Evolutionary conservation across 768 basidiomycete genomes (phyloP), one percentile per base, ranked within the genome.

Genomic region (Lentinula edodes): DNA sequence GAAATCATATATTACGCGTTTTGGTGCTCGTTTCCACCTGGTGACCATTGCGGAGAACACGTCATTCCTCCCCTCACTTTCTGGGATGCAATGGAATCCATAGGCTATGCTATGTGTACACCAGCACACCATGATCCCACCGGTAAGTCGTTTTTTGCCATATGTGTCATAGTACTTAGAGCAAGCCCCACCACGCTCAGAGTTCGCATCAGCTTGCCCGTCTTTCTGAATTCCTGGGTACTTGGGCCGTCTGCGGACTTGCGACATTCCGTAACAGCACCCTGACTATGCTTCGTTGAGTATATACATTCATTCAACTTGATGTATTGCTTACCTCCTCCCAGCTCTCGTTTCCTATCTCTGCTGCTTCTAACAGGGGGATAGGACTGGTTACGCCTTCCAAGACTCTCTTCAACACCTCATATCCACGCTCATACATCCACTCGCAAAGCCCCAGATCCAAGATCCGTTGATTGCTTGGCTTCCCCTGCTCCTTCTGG

Each of bases 21-120:
- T 63, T 10, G 72, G 75, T 0, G 73, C 68, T 18, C 32, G 68
- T 8, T 63, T 46, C 70, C 71, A 76, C 1, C 65, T 64, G 1
- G 75, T 78, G 13, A 74, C 65, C 1, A 78, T 64, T 1, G 77
- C 75, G 2, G 72, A 75, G 60, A 78, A 78, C 0, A 77, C 73
- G 63, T 77, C 73, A 60, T 78, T 76, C 1, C 72, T 48, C 5
- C 76, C 75, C 62, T 77, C 76, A 1, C 67, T 71, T 10, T 63
- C 50, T 0, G 74, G 76, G 20, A 76, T 78, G 61, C 69, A 71
- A 35, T 75, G 71, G 56, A 75, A 76, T 1, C 75, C 71, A 63
- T 73, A 73, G 48, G 69, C 66, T 2, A 73, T 66, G 54, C 67
- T 69, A 60, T 75, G 73, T 0, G 71, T 71, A 50, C 72, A 75